Evolutionary conservation across 371 early-diverging fungal species (phyloP), one percentile per base, ranked within the genome.

Genomic region (Lichtheimia ramosa): DNA sequence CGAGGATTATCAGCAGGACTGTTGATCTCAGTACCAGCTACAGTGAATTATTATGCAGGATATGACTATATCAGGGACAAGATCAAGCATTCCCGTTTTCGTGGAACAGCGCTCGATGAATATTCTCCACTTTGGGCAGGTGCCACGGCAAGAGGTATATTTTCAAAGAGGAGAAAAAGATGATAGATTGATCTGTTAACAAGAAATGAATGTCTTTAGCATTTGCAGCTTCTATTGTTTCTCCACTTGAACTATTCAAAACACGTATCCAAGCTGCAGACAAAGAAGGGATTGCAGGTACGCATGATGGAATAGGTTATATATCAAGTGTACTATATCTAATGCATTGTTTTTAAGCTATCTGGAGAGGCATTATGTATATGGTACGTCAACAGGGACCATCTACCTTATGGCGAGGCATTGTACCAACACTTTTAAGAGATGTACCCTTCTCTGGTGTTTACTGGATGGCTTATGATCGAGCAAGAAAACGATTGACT

Each of bases 391-490:
- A 65, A 1, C 72, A 84, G 46, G 97, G 97, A 0, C 48, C 78
- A 2, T 51, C 70, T n/a, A 83, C 91, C 0, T 73, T 98, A 39
- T 98, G 93, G 92, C 74, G 93, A 60, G 79, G 79, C 3, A 52
- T 79, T 13, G 34, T 75, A 8, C 79, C 79, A 12, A 79, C 79
- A 1, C 71, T 79, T 70, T 23, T 73, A 48, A 61, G 79, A 58
- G 79, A 79, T 70, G 79, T 79, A 5, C 79, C 79, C 0, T 79
- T 79, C 48, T 79, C 79, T 18, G 94, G 89, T 0, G 79, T 96
- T 6, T 97, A 97, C 73, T 98, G 98, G 98, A 81, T 89, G 71
- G 88, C 87, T 1, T 96, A 96, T 68, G 98, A 98, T 74, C 59
- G 65, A 18, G 83, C 88, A 27, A 87, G 84, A 53, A 58, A 61